Evolutionary conservation across 495 filamentous ascomycete species (phyloP), one percentile per base, ranked within the genome.

Genomic region (Podospora appendiculata): DNA sequence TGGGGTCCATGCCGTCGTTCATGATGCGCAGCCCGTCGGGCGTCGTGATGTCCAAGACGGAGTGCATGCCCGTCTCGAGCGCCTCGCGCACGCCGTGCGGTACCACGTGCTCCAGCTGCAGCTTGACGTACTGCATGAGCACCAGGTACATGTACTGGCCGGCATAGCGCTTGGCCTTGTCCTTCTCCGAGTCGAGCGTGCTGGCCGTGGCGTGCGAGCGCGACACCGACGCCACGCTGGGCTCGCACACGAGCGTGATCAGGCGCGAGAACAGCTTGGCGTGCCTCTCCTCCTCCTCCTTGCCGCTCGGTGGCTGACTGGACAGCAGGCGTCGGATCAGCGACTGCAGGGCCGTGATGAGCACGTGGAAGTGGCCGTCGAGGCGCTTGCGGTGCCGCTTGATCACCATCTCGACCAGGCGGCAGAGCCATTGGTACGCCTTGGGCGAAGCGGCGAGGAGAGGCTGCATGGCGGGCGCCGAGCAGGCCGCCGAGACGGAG

Each of bases 181-280:
- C 86, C 7, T 84, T 86, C 51, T 88, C 82, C 51, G 90, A 89
- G 47, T 81, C 85, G 13, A 96, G 76, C 5, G 17, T 16, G 19
- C 25, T 17, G 1, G 32, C 33, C 5, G 33, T 35, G 32, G 35
- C 56, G 25, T 61, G 53, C n/a, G 73, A 65, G 12, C 77, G 72
- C 6, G 83, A 71, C 1, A 90, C 84, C 5, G 86, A 85, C 0
- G 84, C 89, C 13, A 80, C 79, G 12, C 83, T 86, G 12, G 90
- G 90, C 49, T 91, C 85, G 65, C 86, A 90, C 48, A 95, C 78
- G 4, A 86, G 76, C 6, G 82, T 86, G 33, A 96, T 71, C 25
- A 94, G 76, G 6, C 88, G 81, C 7, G 86, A 74, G 64, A 83
- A 89, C 32, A 76, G 72, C 40, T 75, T 69, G 5, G 85, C 85